phyloP scores from a whole-genome alignment of 1,139 yeast species.

The Saccharomyces hybrid region DNA sequence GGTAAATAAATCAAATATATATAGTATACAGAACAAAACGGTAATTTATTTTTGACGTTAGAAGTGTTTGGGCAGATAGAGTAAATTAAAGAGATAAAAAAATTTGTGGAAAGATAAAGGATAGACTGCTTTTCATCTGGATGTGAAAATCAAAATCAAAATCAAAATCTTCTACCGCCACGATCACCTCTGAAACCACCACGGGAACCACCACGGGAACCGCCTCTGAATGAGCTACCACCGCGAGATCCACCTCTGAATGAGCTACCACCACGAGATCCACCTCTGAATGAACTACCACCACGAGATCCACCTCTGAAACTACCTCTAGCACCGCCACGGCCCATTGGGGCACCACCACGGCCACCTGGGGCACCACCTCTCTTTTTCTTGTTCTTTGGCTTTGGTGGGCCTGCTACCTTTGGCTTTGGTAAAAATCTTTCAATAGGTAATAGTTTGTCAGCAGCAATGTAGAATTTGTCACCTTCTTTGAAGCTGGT shows the following conservation, averaged over 20 bases:
- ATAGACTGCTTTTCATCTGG: not conserved
- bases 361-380: too few species aligned
- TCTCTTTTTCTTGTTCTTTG: too few species aligned
- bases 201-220: constrained; percentile 21
- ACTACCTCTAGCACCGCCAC: constrained; percentile 38
- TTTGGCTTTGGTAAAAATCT: too few species aligned
- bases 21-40: constrained; percentile 6
- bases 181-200: constrained; percentile 13
- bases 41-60: not conserved
- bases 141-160: not conserved
- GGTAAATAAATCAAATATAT: not conserved
- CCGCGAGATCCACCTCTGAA: constrained; percentile 17
- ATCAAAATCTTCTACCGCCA: constrained; percentile 11
- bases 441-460: too few species aligned
- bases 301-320: constrained; percentile 42
- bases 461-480: too few species aligned
- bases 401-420: too few species aligned
- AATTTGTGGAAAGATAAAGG: not conserved
- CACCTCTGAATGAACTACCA: constrained; percentile 22
- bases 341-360: too few species aligned
- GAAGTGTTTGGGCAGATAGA: not conserved
- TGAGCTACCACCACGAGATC: constrained; percentile 27
- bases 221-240: constrained; percentile 19
- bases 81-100: not conserved
- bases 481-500: too few species aligned